Conservation (phyloP, 2,329 filamentous ascomycete species). For the Ophiostoma perfectum region DNA sequence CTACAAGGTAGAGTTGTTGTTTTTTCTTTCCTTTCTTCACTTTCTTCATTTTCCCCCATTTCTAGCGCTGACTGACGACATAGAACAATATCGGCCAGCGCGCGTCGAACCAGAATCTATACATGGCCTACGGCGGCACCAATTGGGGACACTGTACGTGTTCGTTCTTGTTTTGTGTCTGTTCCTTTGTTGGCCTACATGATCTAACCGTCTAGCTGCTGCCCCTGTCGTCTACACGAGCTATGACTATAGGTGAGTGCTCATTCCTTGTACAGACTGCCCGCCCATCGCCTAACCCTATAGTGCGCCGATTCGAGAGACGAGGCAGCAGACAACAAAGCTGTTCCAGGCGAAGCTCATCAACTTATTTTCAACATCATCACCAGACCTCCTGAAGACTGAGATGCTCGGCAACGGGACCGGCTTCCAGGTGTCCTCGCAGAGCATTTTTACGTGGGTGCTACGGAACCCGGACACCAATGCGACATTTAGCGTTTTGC, state of each 20-base stretch:
- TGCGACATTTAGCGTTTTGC: conserved; percentile 52
- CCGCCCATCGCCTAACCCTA: background rate
- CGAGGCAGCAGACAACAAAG: conserved; percentile 48
- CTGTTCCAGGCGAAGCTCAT: conserved; percentile 51
- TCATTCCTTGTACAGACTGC: background rate
- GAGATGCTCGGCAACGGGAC: conserved; percentile 52
- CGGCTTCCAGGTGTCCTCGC: conserved; percentile 35
- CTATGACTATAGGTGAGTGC: conserved; percentile 36
- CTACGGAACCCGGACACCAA: conserved; percentile 46
- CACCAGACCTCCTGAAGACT: conserved; percentile 46
- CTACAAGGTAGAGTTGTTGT: conserved; percentile 37
- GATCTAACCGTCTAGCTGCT: conserved; percentile 30
- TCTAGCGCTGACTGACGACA: background rate
- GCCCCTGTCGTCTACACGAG: conserved; percentile 46
- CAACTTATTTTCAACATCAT: conserved; percentile 49
- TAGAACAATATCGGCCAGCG: conserved; percentile 47
- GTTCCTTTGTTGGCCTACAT: background rate
- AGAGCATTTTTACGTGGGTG: conserved; percentile 46
- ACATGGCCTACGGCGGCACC: conserved; percentile 64
- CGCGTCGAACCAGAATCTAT: conserved; percentile 37
- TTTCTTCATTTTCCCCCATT: too few relatives aligned
- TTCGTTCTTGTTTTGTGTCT: too few relatives aligned
- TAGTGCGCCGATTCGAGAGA: conserved; percentile 48
- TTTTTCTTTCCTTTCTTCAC: too few relatives aligned
- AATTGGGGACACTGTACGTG: conserved; percentile 62